Base-by-base conservation (phyloP, 805 yeast species). In the Myxozyma vanderwaltii region DNA sequence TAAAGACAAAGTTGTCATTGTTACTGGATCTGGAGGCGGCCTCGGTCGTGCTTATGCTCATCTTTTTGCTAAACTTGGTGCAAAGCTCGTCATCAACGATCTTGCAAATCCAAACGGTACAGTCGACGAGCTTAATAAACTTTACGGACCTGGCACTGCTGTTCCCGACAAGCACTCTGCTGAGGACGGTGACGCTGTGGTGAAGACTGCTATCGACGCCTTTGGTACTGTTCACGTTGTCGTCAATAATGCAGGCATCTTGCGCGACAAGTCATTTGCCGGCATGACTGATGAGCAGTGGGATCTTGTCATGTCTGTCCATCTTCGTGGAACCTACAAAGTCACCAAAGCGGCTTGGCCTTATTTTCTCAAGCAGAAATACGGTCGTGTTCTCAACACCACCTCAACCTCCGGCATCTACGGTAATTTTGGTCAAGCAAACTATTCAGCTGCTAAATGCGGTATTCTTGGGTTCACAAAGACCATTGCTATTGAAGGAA, bases 371-470 rank as follows among this genome's bases (percentile, higher is more conserved):
- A 82, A 89, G 72, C 90, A 91, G 75, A 83, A 85, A 67, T 80
- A 81, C 55, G 97, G 98, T 67, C 81, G 84, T 64, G 86, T 92
- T 57, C 82, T 92, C 67, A 92, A 92, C 75, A 89, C 96, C 46
- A 82, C 97, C 24, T 91, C 97, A 19, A 92, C 98, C 8, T 91
- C 97, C 1, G 99, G 98, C 66, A 91, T 92, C 67, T 92, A 92
- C 74, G 99, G 99, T 65, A 90, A 88, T 78, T 92, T 92, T 77
- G 99, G 99, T 52, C 99, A 92, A 77, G 89, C 97, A 41, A 92
- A 92, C 78, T 92, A 92, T 75, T 86, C 96, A 21, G 85, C 97
- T 33, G 97, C 98, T 47, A 92, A 92, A 77, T 84, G 88, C 53
- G 97, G 90, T 24, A 84, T 92, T 64, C 76, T 91, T 50, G 96